phyloP scores from a whole-genome alignment of 176 grass and related monocot species.

The Lolium rigidum region DNA sequence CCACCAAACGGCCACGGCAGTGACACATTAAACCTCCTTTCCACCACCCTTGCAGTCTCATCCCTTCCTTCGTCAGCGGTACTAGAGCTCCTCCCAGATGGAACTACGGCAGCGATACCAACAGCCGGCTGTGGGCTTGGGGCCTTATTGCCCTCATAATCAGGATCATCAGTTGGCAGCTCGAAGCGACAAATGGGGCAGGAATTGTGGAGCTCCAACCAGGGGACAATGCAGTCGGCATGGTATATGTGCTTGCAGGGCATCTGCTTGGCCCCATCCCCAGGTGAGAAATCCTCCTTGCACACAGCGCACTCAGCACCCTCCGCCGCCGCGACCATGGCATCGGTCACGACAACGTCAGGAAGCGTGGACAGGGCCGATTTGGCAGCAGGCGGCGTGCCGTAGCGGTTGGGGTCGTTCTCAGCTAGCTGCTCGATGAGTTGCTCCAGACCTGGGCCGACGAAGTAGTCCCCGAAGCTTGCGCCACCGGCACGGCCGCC shows the following conservation, averaged over 20 bases:
- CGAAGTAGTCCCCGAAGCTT: slow-evolving; percentile 89
- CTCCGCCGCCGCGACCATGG: slow-evolving; percentile 60
- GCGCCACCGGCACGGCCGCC: slow-evolving; percentile 63
- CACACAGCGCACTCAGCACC: slow-evolving; percentile 86
- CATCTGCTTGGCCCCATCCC: slow-evolving; percentile 82
- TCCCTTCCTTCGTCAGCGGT: slow-evolving; percentile 38
- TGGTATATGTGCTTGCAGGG: slow-evolving; percentile 98
- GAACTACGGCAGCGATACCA: slow-evolving; percentile 28
- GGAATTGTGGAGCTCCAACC: slow-evolving; percentile 97
- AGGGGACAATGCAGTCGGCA: slow-evolving; percentile 77
- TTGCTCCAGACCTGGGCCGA: slow-evolving; percentile 90
- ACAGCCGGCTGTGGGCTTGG: slow-evolving; percentile 34
- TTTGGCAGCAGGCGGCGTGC: slow-evolving; percentile 87
- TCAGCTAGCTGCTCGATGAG: slow-evolving; percentile 94
- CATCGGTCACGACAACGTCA: slow-evolving; percentile 64
- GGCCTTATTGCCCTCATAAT: slow-evolving; percentile 69
- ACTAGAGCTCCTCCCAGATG: slow-evolving; percentile 43
- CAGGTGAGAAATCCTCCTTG: slow-evolving; percentile 87
- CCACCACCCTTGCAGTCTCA: slow-evolving; percentile 43
- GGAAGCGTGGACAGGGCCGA: slow-evolving; percentile 55
- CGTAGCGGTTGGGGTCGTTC: slow-evolving; percentile 93
- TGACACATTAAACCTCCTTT: slow-evolving; percentile 68
- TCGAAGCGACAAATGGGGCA: slow-evolving; percentile 96
- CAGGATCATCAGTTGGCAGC: slow-evolving; percentile 85
- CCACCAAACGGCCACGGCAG: slow-evolving; percentile 75